These are phyloP conservation scores for Vigna radiata DNA, from an alignment of 306 rosid genomes.

Conservation along the genomic window DNA sequence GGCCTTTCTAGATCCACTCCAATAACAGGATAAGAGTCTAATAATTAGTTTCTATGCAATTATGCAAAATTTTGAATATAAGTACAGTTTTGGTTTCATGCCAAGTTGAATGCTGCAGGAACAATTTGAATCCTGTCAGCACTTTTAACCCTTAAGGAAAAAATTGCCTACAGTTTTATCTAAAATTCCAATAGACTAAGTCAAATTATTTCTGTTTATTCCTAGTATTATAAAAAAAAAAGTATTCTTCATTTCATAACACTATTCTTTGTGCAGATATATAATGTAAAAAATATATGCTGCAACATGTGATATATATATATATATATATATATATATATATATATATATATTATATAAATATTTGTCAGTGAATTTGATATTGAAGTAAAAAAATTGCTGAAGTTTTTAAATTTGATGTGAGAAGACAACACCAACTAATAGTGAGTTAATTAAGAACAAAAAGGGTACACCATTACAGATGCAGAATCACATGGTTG, in stretches of 20 bases:
- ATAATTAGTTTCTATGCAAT: conserved; percentile 27
- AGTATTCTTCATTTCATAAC: too few relatives aligned
- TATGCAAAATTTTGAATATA: conserved; percentile 1
- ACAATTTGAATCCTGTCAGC: conserved; percentile 29
- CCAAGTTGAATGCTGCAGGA: neutral
- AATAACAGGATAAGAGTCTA: neutral
- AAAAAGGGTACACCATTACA: neutral
- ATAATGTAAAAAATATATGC: neutral
- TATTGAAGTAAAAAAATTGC: neutral
- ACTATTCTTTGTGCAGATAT: too few relatives aligned
- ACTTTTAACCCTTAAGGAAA: neutral
- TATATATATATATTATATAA: neutral
- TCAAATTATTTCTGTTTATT: neutral
- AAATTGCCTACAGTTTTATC: neutral
- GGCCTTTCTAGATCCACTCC: conserved; percentile 14
- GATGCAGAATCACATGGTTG: conserved; percentile 18
- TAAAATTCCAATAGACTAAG: too few relatives aligned
- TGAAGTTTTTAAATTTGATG: neutral
- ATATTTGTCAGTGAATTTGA: neutral
- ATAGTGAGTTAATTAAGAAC: neutral
- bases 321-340: neutral
- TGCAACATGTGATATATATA: neutral
- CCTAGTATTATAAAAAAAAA: too few relatives aligned
- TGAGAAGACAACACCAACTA: too few relatives aligned
- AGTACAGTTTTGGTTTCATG: neutral